These are phyloP conservation scores for Aspergillus novofumigatus DNA, from an alignment of 2,329 filamentous ascomycete genomes.

Conservation along the genomic window DNA sequence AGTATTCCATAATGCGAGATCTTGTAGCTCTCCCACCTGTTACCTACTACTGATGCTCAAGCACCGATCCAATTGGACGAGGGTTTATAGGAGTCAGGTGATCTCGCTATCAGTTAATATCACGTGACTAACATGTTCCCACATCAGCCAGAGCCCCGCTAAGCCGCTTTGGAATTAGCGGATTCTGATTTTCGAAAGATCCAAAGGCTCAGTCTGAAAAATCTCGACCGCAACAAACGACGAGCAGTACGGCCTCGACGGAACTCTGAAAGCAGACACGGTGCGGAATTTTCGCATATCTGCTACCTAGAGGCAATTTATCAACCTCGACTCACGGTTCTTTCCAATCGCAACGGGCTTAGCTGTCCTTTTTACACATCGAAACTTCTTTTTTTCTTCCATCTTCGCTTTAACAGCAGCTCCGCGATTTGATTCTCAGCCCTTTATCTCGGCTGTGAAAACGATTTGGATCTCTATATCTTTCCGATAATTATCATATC, in stretches of 20 bases:
- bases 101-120: conserved; percentile 13
- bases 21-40: not conserved
- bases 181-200: conserved; percentile 39
- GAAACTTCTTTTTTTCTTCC: conserved; percentile 7
- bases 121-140: conserved; percentile 22
- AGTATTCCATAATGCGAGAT: conserved; percentile 2
- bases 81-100: conserved; percentile 27
- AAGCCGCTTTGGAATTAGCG: conserved; percentile 25
- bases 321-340: conserved; percentile 8
- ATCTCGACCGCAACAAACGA: conserved; percentile 38
- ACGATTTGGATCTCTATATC: conserved; percentile 2
- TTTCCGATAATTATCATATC: conserved; percentile 5
- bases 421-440: conserved; percentile 2
- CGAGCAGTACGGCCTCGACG: conserved; percentile 33
- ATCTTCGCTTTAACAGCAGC: conserved; percentile 3
- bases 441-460: conserved; percentile 8
- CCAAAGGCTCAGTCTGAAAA: conserved; percentile 34
- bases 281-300: conserved; percentile 20
- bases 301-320: conserved; percentile 18
- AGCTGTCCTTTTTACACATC: conserved; percentile 2
- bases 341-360: conserved; percentile 8
- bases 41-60: not conserved
- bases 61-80: conserved; percentile 13
- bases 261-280: conserved; percentile 25
- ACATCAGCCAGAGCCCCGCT: conserved; percentile 19